Base-by-base conservation (phyloP, 1,284 basidiomycete genomes). In the Microbotryum silenes-acaulis region DNA sequence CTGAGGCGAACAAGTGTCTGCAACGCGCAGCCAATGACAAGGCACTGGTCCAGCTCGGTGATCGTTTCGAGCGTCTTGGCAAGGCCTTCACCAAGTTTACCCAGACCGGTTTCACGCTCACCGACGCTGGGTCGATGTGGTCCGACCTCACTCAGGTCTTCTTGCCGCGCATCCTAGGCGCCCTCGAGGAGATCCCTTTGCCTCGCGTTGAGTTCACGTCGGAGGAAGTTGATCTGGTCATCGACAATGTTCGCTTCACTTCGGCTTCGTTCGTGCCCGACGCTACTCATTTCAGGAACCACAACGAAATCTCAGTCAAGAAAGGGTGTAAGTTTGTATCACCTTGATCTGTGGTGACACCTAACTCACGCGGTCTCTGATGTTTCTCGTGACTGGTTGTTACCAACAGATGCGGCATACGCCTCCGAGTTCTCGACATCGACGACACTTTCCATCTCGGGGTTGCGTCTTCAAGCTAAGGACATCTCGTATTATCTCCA, bases 401-500 rank as follows among this genome's bases (percentile, higher is more conserved):
- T 42, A 18, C 16, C 37, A 4, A 6, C 37, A 42, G 37, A 42
- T 54, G 65, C 67, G 0, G 58, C 61, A 5, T 68, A 68, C 60
- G 55, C 61, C 25, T 55, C 60, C 31, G 61, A 63, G 20, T 65
- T 61, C 9, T 31, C 49, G 18, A 47, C 64, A 6, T 56, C 52
- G 29, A 64, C 67, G 4, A 66, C 64, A 9, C 56, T 68, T 50
- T 51, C 60, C 4, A 55, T 68, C 45, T 59, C 64, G 14, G 67
- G 67, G 5, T 54, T 68, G 3, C 61, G 67, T 20, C 54, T 68
- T 68, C 68, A 72, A 54, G 78, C 78, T 4, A 72, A 72, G 57
- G 74, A 78, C 67, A 78, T 79, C 60, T 75, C 76, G 27, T 79
- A 77, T 75, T 79, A 77, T 74, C 67, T 77, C 61, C 66, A 72